These are phyloP conservation scores for Incumbomyces delicatus DNA, from an alignment of 2,329 filamentous ascomycete genomes.

Conservation along the genomic window DNA sequence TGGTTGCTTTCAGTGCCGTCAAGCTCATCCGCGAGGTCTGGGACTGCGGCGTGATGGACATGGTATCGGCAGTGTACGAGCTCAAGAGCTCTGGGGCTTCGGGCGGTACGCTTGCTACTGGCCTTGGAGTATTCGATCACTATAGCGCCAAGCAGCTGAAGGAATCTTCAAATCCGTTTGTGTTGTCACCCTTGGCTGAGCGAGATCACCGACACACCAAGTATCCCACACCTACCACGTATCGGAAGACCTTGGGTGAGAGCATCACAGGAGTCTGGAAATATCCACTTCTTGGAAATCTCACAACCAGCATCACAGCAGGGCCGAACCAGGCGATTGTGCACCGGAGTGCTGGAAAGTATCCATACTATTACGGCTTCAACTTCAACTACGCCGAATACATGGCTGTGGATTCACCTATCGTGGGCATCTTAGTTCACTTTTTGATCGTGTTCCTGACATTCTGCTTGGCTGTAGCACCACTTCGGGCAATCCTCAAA, in stretches of 20 bases:
- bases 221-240: constrained; percentile 28
- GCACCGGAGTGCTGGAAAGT: constrained; percentile 50
- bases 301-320: constrained; percentile 46
- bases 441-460: constrained; percentile 37
- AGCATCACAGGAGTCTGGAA: constrained; percentile 43
- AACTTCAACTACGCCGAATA: constrained; percentile 51
- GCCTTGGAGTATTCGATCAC: constrained; percentile 45
- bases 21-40: constrained; percentile 44
- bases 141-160: constrained; percentile 13
- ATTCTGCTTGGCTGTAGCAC: constrained; percentile 41
- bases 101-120: constrained; percentile 57
- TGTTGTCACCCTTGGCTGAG: constrained; percentile 26
- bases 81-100: constrained; percentile 43
- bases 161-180: constrained; percentile 15
- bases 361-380: constrained; percentile 47
- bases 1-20: constrained; percentile 44
- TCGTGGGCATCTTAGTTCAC: constrained; percentile 38
- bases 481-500: constrained; percentile 43
- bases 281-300: constrained; percentile 47
- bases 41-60: constrained; percentile 40
- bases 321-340: constrained; percentile 47
- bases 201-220: constrained; percentile 44
- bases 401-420: constrained; percentile 40
- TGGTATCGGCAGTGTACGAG: constrained; percentile 45
- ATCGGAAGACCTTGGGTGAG: constrained; percentile 28